Conservation (phyloP, 257 asterid species). For the Gentiana dahurica region DNA sequence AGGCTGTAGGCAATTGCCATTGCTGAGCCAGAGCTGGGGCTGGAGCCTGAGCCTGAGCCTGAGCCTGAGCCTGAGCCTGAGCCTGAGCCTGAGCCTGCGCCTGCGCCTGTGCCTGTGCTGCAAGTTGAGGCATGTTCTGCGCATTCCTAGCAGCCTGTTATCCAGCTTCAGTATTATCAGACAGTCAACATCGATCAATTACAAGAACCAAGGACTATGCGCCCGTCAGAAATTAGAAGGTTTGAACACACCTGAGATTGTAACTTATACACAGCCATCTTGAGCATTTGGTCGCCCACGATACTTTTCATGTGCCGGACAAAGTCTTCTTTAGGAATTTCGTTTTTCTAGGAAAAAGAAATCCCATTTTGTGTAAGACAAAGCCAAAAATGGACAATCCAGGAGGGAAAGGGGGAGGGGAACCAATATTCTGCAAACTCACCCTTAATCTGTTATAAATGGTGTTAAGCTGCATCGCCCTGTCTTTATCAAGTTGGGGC, state of each 20-base stretch:
- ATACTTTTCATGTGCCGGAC: conserved; percentile 76
- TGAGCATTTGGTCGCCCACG: conserved; percentile 92
- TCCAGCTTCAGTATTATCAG: neutral
- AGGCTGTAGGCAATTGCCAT: conserved; percentile 32
- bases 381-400: conserved; percentile 1
- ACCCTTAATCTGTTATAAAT: conserved; percentile 71
- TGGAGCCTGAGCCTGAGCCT: no score
- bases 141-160: conserved; percentile 45
- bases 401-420: no score
- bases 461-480: conserved; percentile 78
- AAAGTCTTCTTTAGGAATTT: conserved; percentile 74
- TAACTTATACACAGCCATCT: conserved; percentile 75
- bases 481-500: conserved; percentile 86
- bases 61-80: no score
- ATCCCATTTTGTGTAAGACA: conserved; percentile 11
- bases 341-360: conserved; percentile 55
- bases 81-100: no score
- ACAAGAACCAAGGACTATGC: neutral
- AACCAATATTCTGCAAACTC: conserved; percentile 6
- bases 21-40: conserved; percentile 20
- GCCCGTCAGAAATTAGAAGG: neutral
- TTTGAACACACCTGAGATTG: conserved; percentile 48
- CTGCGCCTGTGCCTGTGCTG: neutral
- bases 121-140: conserved; percentile 42
- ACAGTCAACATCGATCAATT: neutral